Evolutionary conservation across 169 alveolate species (phyloP), one percentile per base, ranked within the genome.

Genomic region (Plasmodium billcollinsi): DNA sequence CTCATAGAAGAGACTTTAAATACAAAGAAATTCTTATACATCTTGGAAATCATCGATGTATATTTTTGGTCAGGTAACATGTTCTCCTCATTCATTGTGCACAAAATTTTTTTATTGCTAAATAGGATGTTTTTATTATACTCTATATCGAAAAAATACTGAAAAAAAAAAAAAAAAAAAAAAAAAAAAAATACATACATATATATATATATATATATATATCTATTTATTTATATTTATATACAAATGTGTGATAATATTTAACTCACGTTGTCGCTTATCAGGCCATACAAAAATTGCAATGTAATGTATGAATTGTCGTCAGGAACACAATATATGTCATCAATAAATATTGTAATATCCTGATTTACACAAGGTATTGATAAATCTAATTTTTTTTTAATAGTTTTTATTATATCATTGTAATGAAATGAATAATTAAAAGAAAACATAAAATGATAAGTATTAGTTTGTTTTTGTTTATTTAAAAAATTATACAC

Each of bases 141-240:
- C 15, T 78, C 89, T 3, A 21, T 24, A 26, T 78, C 89, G 56
- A 78, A 78, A 56, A 52, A 78, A 3, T 26, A 69, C 89, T 78
- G 56, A 24, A 45, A 49, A 3, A 29, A 43, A 47, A 26, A 24
- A 15, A 56, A 11, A n/a, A 26, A 24, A 29, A 14, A 33, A 20
- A 5, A 26, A 52, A 52, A 20, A 0, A 26, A 11, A 52, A 3
- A 52, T 7, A 52, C 4, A 33, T 33, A 33, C 4, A 33, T 33
- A 33, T 33, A 33, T 4, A 33, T 33, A 33, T 33, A 33, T 33
- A 33, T 33, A 33, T 33, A 33, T 6, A 33, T 33, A 33, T 33
- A 6, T 33, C 0, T 4, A 6, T 33, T 5, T 33, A 26, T 26
- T 1, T 26, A 26, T 26, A 26, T 26, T 26, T 26, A 26, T 26